Evolutionary conservation across 345 rosid species (phyloP).

Genomic region (Brassica nigra): DNA sequence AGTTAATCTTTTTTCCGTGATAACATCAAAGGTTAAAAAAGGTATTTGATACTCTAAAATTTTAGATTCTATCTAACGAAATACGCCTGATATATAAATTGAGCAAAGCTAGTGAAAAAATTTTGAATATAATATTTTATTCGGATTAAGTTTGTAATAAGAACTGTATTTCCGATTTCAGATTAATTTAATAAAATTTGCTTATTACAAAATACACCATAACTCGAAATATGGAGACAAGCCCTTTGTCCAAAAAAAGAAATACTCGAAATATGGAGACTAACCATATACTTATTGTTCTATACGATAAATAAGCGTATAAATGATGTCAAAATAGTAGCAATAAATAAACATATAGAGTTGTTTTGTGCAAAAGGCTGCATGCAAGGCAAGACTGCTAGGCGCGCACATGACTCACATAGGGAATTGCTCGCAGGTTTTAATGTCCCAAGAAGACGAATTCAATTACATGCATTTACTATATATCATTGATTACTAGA

Average conservation of each 20-base stretch:
- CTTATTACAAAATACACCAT: neutral
- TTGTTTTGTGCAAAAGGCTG: constrained; percentile 17
- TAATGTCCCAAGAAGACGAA: constrained; percentile 38
- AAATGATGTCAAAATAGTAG: constrained; percentile 22
- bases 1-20: too few relatives aligned
- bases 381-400: constrained; percentile 23
- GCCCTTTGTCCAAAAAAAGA: too few relatives aligned
- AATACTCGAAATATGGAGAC: constrained; percentile 9
- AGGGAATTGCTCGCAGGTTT: constrained; percentile 36
- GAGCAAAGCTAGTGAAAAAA: too few relatives aligned
- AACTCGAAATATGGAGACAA: constrained; percentile 10
- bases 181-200: too few relatives aligned
- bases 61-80: too few relatives aligned
- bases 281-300: neutral
- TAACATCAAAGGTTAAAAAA: too few relatives aligned
- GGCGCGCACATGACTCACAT: constrained; percentile 28
- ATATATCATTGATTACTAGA: constrained; percentile 3
- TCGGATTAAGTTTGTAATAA: too few relatives aligned
- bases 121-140: too few relatives aligned
- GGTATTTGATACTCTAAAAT: too few relatives aligned
- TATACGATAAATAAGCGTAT: neutral
- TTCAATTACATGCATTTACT: constrained; percentile 31
- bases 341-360: constrained; percentile 3
- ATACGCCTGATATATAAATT: too few relatives aligned
- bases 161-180: too few relatives aligned